Evolutionary conservation across 75 land plant genomes (phyloP).

Genomic region (Larix kaempferi): DNA sequence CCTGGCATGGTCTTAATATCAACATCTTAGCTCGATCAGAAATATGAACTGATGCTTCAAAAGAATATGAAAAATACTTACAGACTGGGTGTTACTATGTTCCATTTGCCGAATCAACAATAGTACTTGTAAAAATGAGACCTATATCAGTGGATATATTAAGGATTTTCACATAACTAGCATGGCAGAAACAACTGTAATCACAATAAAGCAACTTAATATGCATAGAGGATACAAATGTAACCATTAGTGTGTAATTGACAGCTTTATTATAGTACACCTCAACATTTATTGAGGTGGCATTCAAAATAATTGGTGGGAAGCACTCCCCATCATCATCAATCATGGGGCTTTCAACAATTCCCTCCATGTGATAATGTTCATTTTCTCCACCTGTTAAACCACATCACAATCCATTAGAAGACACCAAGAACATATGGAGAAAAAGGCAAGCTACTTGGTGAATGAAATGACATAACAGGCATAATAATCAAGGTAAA

Average conservation of each 20-base stretch:
- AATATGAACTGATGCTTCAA: not conserved
- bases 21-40: not conserved
- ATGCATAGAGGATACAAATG: constrained; percentile 88
- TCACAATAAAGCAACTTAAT: not conserved
- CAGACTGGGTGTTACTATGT: constrained; percentile 99
- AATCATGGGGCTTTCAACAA: constrained; percentile 77
- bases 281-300: constrained; percentile 90
- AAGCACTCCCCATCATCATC: constrained; percentile 90
- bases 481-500: too few species aligned
- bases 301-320: constrained; percentile 78
- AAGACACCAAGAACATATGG: too few species aligned
- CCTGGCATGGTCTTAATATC: not conserved
- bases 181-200: not conserved
- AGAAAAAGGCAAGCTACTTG: too few species aligned
- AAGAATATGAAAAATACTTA: constrained; percentile 27
- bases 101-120: constrained; percentile 95
- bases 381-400: constrained; percentile 62
- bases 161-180: constrained; percentile 32
- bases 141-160: constrained; percentile 31
- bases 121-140: constrained; percentile 94
- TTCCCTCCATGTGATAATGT: constrained; percentile 79
- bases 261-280: constrained; percentile 96
- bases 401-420: too few species aligned
- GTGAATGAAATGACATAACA: too few species aligned
- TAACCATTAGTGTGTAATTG: constrained; percentile 97